Evolutionary conservation across 352 stramenopile species (phyloP), one percentile per base, ranked within the genome.

Genomic region (Phytopythium mirpurense): DNA sequence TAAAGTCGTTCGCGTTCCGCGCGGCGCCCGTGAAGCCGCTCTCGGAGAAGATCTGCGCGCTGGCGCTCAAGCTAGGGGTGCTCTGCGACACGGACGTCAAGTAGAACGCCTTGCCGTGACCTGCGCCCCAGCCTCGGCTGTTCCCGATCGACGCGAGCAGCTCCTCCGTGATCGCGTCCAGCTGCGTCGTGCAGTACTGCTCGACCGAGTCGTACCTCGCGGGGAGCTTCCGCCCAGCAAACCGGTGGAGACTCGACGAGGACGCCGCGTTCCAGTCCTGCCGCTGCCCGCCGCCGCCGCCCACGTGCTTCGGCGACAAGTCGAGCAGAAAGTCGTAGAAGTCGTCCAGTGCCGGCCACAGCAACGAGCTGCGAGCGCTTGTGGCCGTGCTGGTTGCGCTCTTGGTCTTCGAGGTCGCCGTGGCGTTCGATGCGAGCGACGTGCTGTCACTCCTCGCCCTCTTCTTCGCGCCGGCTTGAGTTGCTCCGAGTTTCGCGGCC

Each of bases 261-360:
- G 64, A 52, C 19, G 19, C 7, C 7, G n/a, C 5, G 45, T 31
- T 40, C 45, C 45, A 52, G 40, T 58, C 50, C 2, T 23, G 19
- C 26, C 40, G 59, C 19, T 68, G 67, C 5, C 59, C 62, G 14
- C 70, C 63, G 8, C 57, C 72, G n/a, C 52, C 50, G 42, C 63
- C 66, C 43, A 81, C 60, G 23, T 72, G 70, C 8, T 50, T 69
- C 19, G 80, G 78, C 15, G 74, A 79, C 15, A 91, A 42, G 26
- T 81, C 64, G n/a, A 93, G 48, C 14, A 93, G 46, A 46, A 87
- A 86, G 38, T 83, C 72, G 57, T 89, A 89, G 32, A 91, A 90
- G 1, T 88, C 74, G 38, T 91, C 75, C 11, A 93, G 57, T 7
- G 66, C 69, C 34, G 83, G 83, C 83, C 83, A 93, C 21, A 91